Percentiles rank a stretch among this genome's conserved stretches.
Evolutionary conservation across 129 eudicot genomes (phyloP).

Genomic region (Arctium minus): DNA sequence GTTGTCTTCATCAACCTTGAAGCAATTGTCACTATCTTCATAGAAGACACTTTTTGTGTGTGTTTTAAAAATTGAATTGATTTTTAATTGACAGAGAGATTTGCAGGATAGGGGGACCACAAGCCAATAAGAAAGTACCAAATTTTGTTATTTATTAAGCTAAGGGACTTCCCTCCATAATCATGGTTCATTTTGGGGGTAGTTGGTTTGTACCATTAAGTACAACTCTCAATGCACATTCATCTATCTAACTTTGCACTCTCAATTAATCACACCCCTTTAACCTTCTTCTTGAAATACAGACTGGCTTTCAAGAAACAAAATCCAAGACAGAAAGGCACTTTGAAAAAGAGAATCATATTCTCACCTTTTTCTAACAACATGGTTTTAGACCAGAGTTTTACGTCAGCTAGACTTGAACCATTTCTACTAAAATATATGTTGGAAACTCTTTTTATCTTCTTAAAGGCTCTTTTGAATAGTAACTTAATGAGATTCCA

Average conservation of each 20-base stretch:
- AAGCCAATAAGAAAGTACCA: conserved; percentile 51
- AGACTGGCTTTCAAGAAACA: conserved; percentile 21
- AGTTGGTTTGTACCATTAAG: conserved; percentile 17
- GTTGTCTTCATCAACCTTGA: conserved; percentile 58
- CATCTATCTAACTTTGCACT: neutral
- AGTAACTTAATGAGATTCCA: neutral
- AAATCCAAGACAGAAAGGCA: neutral
- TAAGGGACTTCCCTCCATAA: conserved; percentile 27
- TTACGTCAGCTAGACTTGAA: conserved; percentile 1
- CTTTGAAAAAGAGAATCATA: conserved; percentile 24
- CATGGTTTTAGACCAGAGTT: conserved; percentile 28
- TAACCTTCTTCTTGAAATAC: conserved; percentile 6
- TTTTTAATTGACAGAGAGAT: conserved; percentile 43
- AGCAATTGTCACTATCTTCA: conserved; percentile 68
- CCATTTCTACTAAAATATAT: neutral
- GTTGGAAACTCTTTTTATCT: neutral
- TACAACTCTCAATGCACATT: conserved; percentile 29
- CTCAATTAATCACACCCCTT: neutral
- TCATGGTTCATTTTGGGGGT: conserved; percentile 14
- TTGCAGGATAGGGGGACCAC: conserved; percentile 80
- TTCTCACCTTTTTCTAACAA: conserved; percentile 28
- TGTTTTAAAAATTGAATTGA: conserved; percentile 25
- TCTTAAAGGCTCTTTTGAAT: neutral
- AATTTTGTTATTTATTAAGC: conserved; percentile 37
- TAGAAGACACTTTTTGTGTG: conserved; percentile 39